phyloP scores from a whole-genome alignment of 2,329 filamentous ascomycete genomes.

The Xylaria sp. region DNA sequence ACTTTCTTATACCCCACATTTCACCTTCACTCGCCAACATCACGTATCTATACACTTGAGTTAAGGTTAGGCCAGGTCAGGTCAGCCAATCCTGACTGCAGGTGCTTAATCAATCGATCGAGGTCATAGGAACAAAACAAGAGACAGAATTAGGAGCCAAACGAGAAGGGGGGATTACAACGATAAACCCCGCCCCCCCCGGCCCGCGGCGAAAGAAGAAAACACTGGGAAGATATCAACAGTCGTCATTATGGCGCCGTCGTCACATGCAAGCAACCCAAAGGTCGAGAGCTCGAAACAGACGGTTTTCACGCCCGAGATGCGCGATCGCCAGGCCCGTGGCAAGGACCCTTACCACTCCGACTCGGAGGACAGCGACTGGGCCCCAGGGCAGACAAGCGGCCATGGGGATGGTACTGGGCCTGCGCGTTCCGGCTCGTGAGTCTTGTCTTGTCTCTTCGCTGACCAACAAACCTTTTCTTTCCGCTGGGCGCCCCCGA shows the following conservation, averaged over 20 bases:
- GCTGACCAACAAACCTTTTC: too few relatives aligned
- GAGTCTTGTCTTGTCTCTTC: too few relatives aligned
- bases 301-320: slow-evolving; percentile 51
- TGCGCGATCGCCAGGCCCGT: slow-evolving; percentile 64
- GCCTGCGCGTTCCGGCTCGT: slow-evolving; percentile 3
- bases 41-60: too few relatives aligned
- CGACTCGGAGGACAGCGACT: slow-evolving; percentile 33
- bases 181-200: too few relatives aligned
- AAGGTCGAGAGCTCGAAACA: neutral
- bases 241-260: neutral
- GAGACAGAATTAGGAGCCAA: neutral
- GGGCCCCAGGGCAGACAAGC: neutral
- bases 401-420: neutral
- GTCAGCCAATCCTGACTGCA: too few relatives aligned
- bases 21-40: neutral
- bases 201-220: too few relatives aligned
- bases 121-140: neutral
- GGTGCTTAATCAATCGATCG: neutral
- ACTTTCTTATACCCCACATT: neutral
- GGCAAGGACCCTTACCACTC: slow-evolving; percentile 60
- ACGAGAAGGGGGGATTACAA: too few relatives aligned
- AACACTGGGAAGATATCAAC: too few relatives aligned
- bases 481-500: too few relatives aligned
- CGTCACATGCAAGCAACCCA: slow-evolving; percentile 2
- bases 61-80: too few relatives aligned